Evolutionary conservation across 2,329 filamentous ascomycete species (phyloP), one percentile per base, ranked within the genome.

Genomic region (Fusarium veterinarium): DNA sequence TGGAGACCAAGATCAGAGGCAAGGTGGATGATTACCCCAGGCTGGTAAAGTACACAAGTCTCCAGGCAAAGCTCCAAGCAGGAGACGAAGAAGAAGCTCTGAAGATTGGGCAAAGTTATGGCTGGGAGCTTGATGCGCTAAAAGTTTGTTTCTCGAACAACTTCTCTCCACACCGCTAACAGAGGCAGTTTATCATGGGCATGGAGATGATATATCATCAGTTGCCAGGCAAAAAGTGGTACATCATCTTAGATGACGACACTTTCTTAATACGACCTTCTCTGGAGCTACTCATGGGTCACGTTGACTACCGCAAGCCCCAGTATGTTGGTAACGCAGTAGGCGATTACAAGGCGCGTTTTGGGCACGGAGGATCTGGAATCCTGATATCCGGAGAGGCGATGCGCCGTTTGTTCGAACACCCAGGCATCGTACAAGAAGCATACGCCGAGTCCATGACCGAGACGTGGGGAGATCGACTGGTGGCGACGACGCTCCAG

Each of bases 151-250:
- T n/a, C 40, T 38, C 6, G 19, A n/a, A 55, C 25, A 17, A n/a
- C 17, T 37, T 35, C 17, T 10, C 33, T 53, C 56, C 35, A 46
- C 52, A 28, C 60, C 49, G 42, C 70, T 70, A 57, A 73, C 37
- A n/a, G 35, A 60, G 41, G 37, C 46, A 89, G 87, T 89, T 89
- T 75, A 84, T 89, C 57, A 84, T 86, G 44, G 85, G 86, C 46
- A 84, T 90, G 72, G 86, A 89, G 71, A 83, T 87, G 67, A 81
- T 85, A 25, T 88, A 86, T 80, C 78, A 81, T 42, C 81, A 79
- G 20, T 81, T 89, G 75, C 88, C 87, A 1, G 77, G 82, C 67
- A 90, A 89, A 80, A 88, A 88, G 76, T 90, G 88, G 88, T 90
- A 89, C 74, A 77, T 89, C 68, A 85, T 90, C 70, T 78, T 88